Conservation (phyloP, 192 early-diverging fungal species). For the Gigaspora rosea region DNA sequence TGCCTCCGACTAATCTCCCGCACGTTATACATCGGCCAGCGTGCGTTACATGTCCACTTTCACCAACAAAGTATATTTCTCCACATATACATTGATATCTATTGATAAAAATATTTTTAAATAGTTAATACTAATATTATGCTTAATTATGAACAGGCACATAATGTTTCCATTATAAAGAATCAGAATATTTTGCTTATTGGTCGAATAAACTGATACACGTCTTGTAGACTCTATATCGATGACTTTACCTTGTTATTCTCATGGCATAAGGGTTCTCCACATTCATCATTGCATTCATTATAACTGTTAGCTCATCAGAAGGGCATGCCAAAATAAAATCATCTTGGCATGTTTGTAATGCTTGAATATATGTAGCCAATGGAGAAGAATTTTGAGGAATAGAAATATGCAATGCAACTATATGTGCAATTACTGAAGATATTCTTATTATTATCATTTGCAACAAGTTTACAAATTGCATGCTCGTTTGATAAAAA, state of each 20-base stretch:
- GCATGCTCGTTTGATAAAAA: not conserved
- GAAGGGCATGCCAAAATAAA: conserved; percentile 16
- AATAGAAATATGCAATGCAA: conserved; percentile 21
- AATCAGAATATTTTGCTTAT: not conserved
- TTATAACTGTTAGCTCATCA: not conserved
- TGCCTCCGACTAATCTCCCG: conserved; percentile 1
- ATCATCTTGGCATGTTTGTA: not conserved
- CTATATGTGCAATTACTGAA: conserved; percentile 21
- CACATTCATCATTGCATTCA: not conserved
- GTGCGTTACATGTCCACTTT: conserved; percentile 19
- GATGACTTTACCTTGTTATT: not conserved
- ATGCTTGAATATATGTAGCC: conserved; percentile 5
- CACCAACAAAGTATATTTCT: conserved; percentile 14
- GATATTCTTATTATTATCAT: not conserved
- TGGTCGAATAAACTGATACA: too few species aligned
- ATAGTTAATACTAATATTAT: not conserved
- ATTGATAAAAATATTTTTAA: not conserved
- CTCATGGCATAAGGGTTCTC: not conserved
- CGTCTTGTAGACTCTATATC: too few species aligned
- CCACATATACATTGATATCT: conserved; percentile 36
- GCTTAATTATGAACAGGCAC: not conserved
- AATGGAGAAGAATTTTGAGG: conserved; percentile 24
- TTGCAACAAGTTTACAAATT: not conserved
- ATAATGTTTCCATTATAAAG: too few species aligned
- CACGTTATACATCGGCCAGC: conserved; percentile 15